Conservation (phyloP, 1,139 yeast species). For the Ogataea hybrid region DNA sequence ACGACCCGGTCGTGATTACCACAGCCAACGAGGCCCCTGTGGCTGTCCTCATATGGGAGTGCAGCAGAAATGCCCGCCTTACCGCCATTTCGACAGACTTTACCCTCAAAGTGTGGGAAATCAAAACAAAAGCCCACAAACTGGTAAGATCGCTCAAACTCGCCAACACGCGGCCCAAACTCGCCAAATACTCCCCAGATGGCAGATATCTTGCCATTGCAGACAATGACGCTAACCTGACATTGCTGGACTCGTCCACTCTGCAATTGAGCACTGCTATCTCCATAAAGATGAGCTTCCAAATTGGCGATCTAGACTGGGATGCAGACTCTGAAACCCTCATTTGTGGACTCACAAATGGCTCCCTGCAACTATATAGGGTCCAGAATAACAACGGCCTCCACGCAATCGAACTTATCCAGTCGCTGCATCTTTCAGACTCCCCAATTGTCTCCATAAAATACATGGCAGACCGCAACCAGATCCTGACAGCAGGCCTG, state of each 20-base stretch:
- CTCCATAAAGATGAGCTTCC: constrained; percentile 30
- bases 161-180: constrained; percentile 34
- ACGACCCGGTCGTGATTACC: constrained; percentile 34
- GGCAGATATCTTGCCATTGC: constrained; percentile 53
- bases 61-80: constrained; percentile 47
- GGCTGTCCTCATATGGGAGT: constrained; percentile 60
- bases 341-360: constrained; percentile 30
- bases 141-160: constrained; percentile 11
- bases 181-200: constrained; percentile 47
- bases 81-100: constrained; percentile 61
- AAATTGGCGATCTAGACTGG: constrained; percentile 39
- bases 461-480: constrained; percentile 49
- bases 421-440: constrained; percentile 15
- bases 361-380: constrained; percentile 29
- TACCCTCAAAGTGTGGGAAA: constrained; percentile 57
- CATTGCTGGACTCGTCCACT: constrained; percentile 32
- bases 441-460: constrained; percentile 20
- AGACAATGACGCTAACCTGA: constrained; percentile 33
- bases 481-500: constrained; percentile 81
- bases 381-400: constrained; percentile 3
- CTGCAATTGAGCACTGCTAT: constrained; percentile 32
- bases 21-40: constrained; percentile 48
- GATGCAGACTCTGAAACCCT: constrained; percentile 14
- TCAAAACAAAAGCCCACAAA: constrained; percentile 32
- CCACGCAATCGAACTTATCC: constrained; percentile 5